A percentile compares a stretch with the other conserved stretches of the same genome.
Evolutionary conservation across 495 filamentous ascomycete genomes (phyloP).

Genomic region (Penicillium daleae): DNA sequence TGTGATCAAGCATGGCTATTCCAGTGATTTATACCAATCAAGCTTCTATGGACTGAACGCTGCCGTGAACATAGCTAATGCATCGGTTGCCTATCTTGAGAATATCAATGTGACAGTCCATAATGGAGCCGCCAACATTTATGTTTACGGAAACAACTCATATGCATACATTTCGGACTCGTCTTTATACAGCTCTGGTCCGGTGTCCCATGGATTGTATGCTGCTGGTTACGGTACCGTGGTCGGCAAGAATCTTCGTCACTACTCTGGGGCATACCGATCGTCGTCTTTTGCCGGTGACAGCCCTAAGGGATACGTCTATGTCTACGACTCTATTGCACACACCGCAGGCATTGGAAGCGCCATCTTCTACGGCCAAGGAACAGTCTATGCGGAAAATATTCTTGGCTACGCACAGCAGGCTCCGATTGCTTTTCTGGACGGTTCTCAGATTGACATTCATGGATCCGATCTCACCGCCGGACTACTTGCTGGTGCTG

Average conservation of each 20-base stretch:
- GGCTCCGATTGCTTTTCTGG: constrained; percentile 9
- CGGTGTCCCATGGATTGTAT: constrained; percentile 18
- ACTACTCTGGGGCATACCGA: constrained; percentile 18
- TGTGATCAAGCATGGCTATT: constrained; percentile 20
- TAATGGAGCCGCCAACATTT: constrained; percentile 16
- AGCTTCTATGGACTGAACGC: constrained; percentile 22
- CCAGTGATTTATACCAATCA: constrained; percentile 15
- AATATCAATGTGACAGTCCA: constrained; percentile 14
- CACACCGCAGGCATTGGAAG: constrained; percentile 22
- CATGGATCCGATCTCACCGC: constrained; percentile 9
- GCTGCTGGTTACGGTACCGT: constrained; percentile 22
- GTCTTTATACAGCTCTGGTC: constrained; percentile 17
- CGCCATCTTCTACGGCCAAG: constrained; percentile 19
- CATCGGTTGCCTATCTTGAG: constrained; percentile 4
- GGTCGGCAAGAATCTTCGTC: constrained; percentile 7
- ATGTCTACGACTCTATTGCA: constrained; percentile 16
- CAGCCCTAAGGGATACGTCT: constrained; percentile 19
- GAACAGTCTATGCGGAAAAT: constrained; percentile 8
- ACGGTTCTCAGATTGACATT: constrained; percentile 7
- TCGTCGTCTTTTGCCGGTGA: constrained; percentile 21
- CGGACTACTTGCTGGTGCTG: constrained; percentile 10
- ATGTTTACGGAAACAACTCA: constrained; percentile 11
- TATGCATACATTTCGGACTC: constrained; percentile 15
- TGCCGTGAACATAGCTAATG: constrained; percentile 18
- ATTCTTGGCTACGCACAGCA: constrained; percentile 9